Percentiles rank a stretch among this genome's conserved stretches.
phyloP scores from a whole-genome alignment of 345 rosid species.

The Dimocarpus longan region DNA sequence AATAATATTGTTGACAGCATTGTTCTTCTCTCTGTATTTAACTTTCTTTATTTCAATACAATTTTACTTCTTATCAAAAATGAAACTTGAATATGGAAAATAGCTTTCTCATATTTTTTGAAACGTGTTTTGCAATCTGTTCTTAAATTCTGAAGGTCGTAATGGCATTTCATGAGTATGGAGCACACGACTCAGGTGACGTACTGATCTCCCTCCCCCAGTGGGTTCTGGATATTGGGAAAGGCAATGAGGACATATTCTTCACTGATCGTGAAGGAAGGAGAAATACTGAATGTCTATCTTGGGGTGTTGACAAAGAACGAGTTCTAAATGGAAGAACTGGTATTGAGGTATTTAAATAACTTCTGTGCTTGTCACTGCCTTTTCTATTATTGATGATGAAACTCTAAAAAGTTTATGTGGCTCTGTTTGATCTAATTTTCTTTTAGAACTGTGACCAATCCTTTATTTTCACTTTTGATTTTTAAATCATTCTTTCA shows the following conservation, averaged over 20 bases:
- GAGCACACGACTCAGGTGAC: constrained; percentile 59
- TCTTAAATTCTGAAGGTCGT: constrained; percentile 64
- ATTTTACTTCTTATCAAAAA: neutral
- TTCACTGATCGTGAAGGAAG: constrained; percentile 93
- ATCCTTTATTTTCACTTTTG: neutral
- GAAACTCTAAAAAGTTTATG: neutral
- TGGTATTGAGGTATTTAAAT: constrained; percentile 72
- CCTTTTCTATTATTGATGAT: neutral
- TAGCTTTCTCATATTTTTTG: constrained; percentile 8
- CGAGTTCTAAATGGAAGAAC: constrained; percentile 89
- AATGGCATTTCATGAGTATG: constrained; percentile 92
- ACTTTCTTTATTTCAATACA: neutral
- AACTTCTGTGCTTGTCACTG: neutral
- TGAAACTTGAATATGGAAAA: neutral
- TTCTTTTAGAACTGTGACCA: neutral
- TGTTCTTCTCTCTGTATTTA: neutral
- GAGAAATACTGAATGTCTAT: constrained; percentile 75
- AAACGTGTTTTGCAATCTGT: constrained; percentile 26
- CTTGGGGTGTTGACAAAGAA: constrained; percentile 92
- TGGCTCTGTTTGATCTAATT: neutral
- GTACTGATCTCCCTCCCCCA: constrained; percentile 75
- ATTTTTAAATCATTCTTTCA: neutral
- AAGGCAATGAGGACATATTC: constrained; percentile 83
- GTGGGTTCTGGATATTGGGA: constrained; percentile 91
- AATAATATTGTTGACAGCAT: neutral